These are phyloP conservation scores for Colletotrichum navitas DNA, from an alignment of 2,329 filamentous ascomycete genomes.

Conservation along the genomic window DNA sequence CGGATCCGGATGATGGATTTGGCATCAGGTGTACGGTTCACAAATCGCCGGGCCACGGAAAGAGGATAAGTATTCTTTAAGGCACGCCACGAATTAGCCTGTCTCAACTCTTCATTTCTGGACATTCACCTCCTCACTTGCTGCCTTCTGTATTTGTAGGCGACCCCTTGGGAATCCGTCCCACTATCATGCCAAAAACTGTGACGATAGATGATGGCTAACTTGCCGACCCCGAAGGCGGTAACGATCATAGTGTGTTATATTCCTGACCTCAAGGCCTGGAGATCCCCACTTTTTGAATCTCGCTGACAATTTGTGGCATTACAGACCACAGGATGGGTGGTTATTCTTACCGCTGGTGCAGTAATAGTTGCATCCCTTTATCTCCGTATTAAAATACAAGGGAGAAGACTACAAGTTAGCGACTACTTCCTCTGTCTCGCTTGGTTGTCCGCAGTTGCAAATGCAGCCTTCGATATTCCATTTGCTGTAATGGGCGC, in stretches of 20 bases:
- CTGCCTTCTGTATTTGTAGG: constrained; percentile 19
- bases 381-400: constrained; percentile 36
- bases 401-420: constrained; percentile 21
- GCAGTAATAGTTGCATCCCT: constrained; percentile 37
- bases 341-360: constrained; percentile 31
- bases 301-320: constrained; percentile 9
- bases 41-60: constrained; percentile 22
- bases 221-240: constrained; percentile 38
- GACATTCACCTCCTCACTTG: constrained; percentile 18
- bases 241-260: constrained; percentile 40
- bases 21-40: constrained; percentile 16
- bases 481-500: constrained; percentile 35
- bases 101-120: constrained; percentile 23
- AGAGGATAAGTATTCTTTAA: constrained; percentile 12
- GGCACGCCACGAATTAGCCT: constrained; percentile 21
- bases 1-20: constrained; percentile 38
- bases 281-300: not conserved
- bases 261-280: not conserved
- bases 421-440: constrained; percentile 38
- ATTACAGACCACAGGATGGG: constrained; percentile 35
- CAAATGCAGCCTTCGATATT: constrained; percentile 36
- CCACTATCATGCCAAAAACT: not conserved
- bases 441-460: constrained; percentile 30
- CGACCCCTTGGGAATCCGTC: not conserved
- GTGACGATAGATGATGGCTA: constrained; percentile 40